Evolutionary conservation across 148 eudicot genomes (phyloP), one percentile per base, ranked within the genome.

Genomic region (Chenopodium quinoa): DNA sequence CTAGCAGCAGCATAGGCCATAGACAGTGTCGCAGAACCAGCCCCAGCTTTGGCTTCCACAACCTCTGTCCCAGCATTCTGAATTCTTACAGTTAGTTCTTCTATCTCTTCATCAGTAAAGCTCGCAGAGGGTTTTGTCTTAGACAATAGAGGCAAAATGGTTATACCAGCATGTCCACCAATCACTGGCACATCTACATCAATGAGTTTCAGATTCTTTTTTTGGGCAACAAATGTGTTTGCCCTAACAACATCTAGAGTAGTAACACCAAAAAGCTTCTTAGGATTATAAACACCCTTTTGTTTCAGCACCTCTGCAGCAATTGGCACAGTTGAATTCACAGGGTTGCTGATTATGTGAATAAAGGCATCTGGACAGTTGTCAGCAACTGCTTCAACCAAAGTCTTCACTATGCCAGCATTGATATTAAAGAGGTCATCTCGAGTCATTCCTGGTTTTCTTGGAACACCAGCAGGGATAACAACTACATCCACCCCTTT

Each of bases 1-100:
- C 98, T 87, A 25, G 98, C 98, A 14, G 98, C 98, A 66, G 97
- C 98, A 86, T 91, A 94, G 0, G 98, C 97, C 98, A 94, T 94
- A 0, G 98, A 94, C 76, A 94, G 89, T 20, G 98, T 94, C 7
- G 98, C 98, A 3, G 97, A 94, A 50, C 98, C 98, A 0, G 98
- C 95, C 63, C 98, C 98, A 4, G 95, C 95, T 79, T 94, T 93
- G 19, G 98, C 98, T 83, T 94, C 98, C 82, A 94, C 97, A 25
- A 94, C 98, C 81, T 94, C 98, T 1, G 97, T 94, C 76, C 98
- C 97, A 13, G 95, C 98, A 85, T 94, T 94, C 75, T 93, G 98
- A 44, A 93, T 94, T 89, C 97, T 89, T 67, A 85, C 91, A 0
- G 98, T 93, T 44, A 94, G 84, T 81, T 87, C 92, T 32, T 89